Base-by-base conservation (phyloP, 2,329 filamentous ascomycete species). In the Fusarium mundagurra region DNA sequence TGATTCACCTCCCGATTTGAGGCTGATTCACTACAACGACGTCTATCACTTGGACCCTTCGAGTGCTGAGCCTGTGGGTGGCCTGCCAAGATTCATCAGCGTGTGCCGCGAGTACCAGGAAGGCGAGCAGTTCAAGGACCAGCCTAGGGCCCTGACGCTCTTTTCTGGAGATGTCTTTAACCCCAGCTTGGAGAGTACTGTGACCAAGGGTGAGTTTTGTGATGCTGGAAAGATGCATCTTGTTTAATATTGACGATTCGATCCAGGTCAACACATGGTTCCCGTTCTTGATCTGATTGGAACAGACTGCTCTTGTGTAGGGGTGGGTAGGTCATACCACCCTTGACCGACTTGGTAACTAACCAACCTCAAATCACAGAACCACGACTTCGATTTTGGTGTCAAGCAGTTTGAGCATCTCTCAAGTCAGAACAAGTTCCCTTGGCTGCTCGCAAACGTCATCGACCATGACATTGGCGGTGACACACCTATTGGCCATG, bases 121-220 rank as follows among this genome's bases (percentile, higher is more conserved):
- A 5, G 87, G 89, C 58, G 82, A 88, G 47, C 85, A 85, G 57
- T 96, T 90, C 80, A 81, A 86, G 55, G 89, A 84, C 24, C 92
- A 94, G 80, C 85, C 94, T 3, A 85, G 88, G 44, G 84, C 94
- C 8, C 80, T 97, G 58, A 95, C 94, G 3, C 88, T 97, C 76
- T 98, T 98, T 83, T 97, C 94, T 6, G 95, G 95, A 43, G 95
- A 98, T 87, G 94, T 92, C 16, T 98, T 96, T 83, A 98, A 98
- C 80, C 95, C 95, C 0, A 96, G 93, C 77, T 84, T 98, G 67
- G 95, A 98, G 83, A 96, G 93, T 78, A 93, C 92, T 24, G 91
- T 98, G 39, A 98, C 95, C 6, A 98, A 98, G 84, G 95, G 94
- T 87, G 80, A 73, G 83, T 34, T 10, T 44, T 29, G 18, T 9